A percentile compares a stretch with the other conserved stretches of the same genome.
Evolutionary conservation across 2,329 filamentous ascomycete genomes (phyloP).

Genomic region (Sclerotinia nivalis): DNA sequence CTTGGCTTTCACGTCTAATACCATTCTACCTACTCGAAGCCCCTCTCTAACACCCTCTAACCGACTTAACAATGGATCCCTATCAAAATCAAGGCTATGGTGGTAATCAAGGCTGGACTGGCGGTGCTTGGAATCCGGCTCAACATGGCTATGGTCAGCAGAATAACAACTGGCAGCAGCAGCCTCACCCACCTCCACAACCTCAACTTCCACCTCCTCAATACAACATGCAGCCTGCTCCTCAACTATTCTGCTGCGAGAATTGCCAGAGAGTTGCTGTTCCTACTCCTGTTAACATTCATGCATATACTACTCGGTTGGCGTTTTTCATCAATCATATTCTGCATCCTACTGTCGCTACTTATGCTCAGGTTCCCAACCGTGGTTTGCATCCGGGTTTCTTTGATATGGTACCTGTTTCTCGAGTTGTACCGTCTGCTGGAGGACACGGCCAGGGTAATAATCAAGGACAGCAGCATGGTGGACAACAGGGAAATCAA

Average conservation of each 20-base stretch:
- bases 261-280: background rate
- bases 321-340: background rate
- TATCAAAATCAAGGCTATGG: background rate
- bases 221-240: background rate
- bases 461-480: background rate
- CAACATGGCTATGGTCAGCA: background rate
- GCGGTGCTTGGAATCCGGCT: background rate
- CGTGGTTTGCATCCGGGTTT: background rate
- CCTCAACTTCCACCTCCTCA: background rate
- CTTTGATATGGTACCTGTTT: background rate
- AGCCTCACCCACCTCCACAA: background rate
- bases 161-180: background rate
- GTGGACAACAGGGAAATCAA: background rate
- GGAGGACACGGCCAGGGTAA: background rate
- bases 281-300: background rate
- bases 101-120: background rate
- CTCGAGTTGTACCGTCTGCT: background rate
- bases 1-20: background rate
- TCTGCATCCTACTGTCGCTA: background rate
- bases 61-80: background rate
- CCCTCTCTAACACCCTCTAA: too few relatives aligned
- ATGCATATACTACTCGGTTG: slow-evolving; percentile 18
- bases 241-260: slow-evolving; percentile 4
- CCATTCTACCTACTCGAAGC: background rate
- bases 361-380: background rate